Evolutionary conservation across 2,329 filamentous ascomycete species (phyloP).

Genomic region (Arthrobotrys entomopaga): DNA sequence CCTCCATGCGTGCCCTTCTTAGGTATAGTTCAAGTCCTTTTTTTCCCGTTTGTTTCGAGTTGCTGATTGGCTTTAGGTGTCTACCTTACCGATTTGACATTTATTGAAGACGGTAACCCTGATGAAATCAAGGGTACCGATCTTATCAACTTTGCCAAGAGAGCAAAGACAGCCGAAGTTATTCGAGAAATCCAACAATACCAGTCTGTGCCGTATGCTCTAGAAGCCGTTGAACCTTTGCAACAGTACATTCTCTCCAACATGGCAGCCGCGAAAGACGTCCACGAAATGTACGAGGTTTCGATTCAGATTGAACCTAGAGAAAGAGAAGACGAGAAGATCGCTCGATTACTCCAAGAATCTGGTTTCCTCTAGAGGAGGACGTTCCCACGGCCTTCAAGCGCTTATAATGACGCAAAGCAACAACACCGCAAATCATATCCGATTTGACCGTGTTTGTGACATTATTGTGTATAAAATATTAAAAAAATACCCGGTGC

Average conservation of each 20-base stretch:
- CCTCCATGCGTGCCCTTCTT: slow-evolving; percentile 99
- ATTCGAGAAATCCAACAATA: slow-evolving; percentile 99
- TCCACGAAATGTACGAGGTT: slow-evolving; percentile 99
- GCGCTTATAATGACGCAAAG: slow-evolving; percentile 44
- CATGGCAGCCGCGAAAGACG: slow-evolving; percentile 93
- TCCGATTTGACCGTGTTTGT: slow-evolving; percentile 28
- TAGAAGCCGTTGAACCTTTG: slow-evolving; percentile 88
- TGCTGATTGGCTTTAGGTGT: slow-evolving; percentile 71
- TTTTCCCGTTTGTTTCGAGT: background rate
- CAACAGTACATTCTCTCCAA: slow-evolving; percentile 97
- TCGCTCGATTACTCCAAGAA: slow-evolving; percentile 75
- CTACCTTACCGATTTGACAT: slow-evolving; percentile 95
- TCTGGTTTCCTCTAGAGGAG: slow-evolving; percentile 59
- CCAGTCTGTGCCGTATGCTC: slow-evolving; percentile 93
- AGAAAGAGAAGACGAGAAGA: slow-evolving; percentile 98
- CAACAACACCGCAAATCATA: slow-evolving; percentile 33
- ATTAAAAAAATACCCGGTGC: slow-evolving; percentile 45
- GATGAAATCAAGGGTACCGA: slow-evolving; percentile 96
- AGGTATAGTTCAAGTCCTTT: slow-evolving; percentile 68
- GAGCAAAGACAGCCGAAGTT: slow-evolving; percentile 96
- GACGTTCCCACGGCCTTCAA: slow-evolving; percentile 45
- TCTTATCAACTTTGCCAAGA: slow-evolving; percentile 98
- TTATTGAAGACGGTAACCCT: slow-evolving; percentile 97
- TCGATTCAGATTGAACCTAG: slow-evolving; percentile 91
- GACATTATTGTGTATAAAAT: slow-evolving; percentile 48